phyloP scores from a whole-genome alignment of 208 protist genomes.

The Crithidia fasciculata region DNA sequence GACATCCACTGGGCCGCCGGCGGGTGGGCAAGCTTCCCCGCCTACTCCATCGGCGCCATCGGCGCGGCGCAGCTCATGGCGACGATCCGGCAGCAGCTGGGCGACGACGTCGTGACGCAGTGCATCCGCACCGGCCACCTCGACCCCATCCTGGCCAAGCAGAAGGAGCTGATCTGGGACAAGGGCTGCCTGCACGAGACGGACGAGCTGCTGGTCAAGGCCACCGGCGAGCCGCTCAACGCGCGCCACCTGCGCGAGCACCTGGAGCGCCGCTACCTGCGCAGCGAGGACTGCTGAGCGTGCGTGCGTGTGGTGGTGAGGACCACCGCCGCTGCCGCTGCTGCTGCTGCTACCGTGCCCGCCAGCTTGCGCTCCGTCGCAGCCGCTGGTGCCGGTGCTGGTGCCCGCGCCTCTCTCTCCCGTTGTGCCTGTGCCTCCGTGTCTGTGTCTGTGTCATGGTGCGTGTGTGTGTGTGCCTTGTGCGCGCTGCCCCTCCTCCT shows the following conservation, averaged over 20 bases:
- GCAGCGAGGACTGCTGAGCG: constrained; percentile 26
- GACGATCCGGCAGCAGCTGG: constrained; percentile 56
- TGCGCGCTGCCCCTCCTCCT: too few species aligned
- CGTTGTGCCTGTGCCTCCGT: too few species aligned
- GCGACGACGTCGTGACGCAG: constrained; percentile 39
- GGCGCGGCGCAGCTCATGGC: constrained; percentile 76
- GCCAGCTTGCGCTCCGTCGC: too few species aligned
- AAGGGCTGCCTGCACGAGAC: constrained; percentile 46
- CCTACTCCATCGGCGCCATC: constrained; percentile 82
- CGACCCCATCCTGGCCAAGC: constrained; percentile 42
- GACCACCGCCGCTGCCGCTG: too few species aligned
- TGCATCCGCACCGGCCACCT: constrained; percentile 56
- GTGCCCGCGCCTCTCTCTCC: too few species aligned
- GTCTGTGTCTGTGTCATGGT: too few species aligned
- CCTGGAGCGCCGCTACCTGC: constrained; percentile 75
- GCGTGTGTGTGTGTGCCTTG: too few species aligned
- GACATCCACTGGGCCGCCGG: constrained; percentile 83
- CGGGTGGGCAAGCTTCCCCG: constrained; percentile 83
- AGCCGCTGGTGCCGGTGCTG: too few species aligned
- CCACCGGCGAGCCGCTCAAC: constrained; percentile 72
- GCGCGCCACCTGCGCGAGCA: constrained; percentile 65
- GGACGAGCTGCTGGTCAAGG: constrained; percentile 70
- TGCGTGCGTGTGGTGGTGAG: not conserved
- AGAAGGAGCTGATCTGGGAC: constrained; percentile 67
- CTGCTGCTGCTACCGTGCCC: too few species aligned